Conservation (phyloP, 768 basidiomycete species). For the Leucosporidium creatinivorum region DNA sequence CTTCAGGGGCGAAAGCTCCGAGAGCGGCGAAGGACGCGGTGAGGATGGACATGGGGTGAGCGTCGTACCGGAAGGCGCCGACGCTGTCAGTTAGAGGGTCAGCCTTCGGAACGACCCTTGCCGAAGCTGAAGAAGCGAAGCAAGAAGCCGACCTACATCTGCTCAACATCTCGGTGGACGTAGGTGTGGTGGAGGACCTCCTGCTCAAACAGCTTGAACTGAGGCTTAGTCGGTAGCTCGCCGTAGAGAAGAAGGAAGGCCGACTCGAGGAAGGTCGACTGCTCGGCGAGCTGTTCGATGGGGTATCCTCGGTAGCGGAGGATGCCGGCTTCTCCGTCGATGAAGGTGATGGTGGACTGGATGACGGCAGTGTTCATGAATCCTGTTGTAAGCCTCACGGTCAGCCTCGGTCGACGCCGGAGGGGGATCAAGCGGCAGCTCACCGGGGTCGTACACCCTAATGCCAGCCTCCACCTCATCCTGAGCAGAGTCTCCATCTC, state of each 20-base stretch:
- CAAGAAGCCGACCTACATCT: conserved; percentile 1
- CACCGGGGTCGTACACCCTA: conserved; percentile 23
- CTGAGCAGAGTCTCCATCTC: conserved; percentile 16
- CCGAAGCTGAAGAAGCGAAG: too few species aligned
- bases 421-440: not conserved
- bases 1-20: conserved; percentile 46
- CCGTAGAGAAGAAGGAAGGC: conserved; percentile 84
- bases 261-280: conserved; percentile 71
- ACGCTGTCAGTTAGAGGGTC: not conserved
- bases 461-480: conserved; percentile 28
- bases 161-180: conserved; percentile 24
- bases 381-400: conserved; percentile 39
- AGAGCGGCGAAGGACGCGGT: conserved; percentile 80
- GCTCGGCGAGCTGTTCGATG: conserved; percentile 77
- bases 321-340: conserved; percentile 65
- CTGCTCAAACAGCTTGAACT: conserved; percentile 54
- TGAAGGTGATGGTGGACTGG: conserved; percentile 62
- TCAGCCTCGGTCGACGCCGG: not conserved
- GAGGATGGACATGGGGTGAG: conserved; percentile 83
- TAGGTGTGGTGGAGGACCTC: conserved; percentile 70
- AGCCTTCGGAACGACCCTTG: not conserved
- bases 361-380: conserved; percentile 53
- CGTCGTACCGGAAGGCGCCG: conserved; percentile 69
- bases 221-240: conserved; percentile 54
- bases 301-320: conserved; percentile 71